Conservation (phyloP, 352 stramenopile genomes). For the Phytophthora cactorum region DNA sequence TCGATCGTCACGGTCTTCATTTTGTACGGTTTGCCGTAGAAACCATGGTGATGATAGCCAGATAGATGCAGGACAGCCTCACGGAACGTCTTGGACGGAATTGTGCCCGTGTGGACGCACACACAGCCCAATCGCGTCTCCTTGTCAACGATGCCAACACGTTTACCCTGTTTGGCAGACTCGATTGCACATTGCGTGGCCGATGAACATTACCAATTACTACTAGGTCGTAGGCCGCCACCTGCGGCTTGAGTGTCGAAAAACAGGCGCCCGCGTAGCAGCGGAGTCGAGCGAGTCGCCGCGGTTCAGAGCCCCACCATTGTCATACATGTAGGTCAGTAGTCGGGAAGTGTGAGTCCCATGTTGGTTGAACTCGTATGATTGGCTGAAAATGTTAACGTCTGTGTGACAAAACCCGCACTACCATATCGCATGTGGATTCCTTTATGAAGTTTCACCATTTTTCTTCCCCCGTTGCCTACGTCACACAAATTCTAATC, state of each 20-base stretch:
- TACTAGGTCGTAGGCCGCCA: conserved; percentile 81
- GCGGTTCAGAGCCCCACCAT: conserved; percentile 32
- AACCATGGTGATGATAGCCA: conserved; percentile 89
- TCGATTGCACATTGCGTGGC: conserved; percentile 90
- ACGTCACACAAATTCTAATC: too few relatives aligned
- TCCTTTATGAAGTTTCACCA: too few relatives aligned
- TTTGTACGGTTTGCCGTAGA: conserved; percentile 88
- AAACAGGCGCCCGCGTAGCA: conserved; percentile 9
- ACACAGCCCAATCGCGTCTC: conserved; percentile 64
- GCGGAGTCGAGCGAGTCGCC: conserved; percentile 4
- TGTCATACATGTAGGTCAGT: background rate
- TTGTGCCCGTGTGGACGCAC: conserved; percentile 87
- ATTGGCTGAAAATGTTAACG: conserved; percentile 16
- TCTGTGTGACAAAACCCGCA: too few relatives aligned
- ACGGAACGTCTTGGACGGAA: conserved; percentile 92
- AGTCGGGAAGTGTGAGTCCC: conserved; percentile 14
- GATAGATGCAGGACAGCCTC: conserved; percentile 91
- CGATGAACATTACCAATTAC: conserved; percentile 86
- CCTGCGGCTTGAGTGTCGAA: conserved; percentile 43
- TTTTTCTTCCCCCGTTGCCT: too few relatives aligned
- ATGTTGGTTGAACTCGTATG: conserved; percentile 8
- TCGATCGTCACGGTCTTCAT: conserved; percentile 86
- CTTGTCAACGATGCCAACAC: conserved; percentile 84
- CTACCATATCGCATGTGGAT: too few relatives aligned
- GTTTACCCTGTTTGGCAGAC: conserved; percentile 81